Percentiles rank a stretch among this genome's conserved stretches.
These are phyloP conservation scores for Cercophora samala DNA, from an alignment of 495 filamentous ascomycete genomes.

Conservation along the genomic window DNA sequence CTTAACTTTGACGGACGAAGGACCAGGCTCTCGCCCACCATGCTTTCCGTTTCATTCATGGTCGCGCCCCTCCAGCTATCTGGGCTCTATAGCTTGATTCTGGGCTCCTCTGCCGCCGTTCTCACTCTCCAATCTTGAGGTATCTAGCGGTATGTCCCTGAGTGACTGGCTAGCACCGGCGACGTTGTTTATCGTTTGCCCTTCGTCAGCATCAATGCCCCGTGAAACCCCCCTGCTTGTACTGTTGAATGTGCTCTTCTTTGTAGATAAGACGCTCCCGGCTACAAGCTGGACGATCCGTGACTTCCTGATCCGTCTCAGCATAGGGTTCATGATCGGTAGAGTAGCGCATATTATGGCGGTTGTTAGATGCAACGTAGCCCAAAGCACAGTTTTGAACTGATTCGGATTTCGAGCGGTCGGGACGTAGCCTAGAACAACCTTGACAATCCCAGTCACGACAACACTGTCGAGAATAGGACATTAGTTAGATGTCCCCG, in stretches of 20 bases:
- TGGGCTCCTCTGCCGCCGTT: too few species aligned
- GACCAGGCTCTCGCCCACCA: too few species aligned
- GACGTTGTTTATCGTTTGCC: neutral
- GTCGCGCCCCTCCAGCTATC: too few species aligned
- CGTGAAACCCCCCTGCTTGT: neutral
- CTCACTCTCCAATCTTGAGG: too few species aligned
- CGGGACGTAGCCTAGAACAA: constrained; percentile 14
- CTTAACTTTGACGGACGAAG: too few species aligned
- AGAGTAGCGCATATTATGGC: constrained; percentile 20
- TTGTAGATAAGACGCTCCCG: neutral
- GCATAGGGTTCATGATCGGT: constrained; percentile 17
- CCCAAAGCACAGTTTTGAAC: constrained; percentile 18
- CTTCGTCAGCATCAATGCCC: neutral
- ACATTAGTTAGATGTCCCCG: neutral
- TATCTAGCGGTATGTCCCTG: too few species aligned
- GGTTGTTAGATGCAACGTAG: constrained; percentile 17
- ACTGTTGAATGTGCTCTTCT: neutral
- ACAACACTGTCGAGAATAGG: constrained; percentile 7
- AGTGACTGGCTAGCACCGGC: too few species aligned
- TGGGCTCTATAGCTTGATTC: too few species aligned
- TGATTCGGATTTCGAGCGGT: constrained; percentile 15
- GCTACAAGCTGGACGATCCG: neutral
- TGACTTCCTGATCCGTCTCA: constrained; percentile 4
- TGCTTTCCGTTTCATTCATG: too few species aligned
- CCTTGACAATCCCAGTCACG: constrained; percentile 20